Base-by-base conservation (phyloP, 345 rosid genomes). In the Psidium friedrichsthalianum region DNA sequence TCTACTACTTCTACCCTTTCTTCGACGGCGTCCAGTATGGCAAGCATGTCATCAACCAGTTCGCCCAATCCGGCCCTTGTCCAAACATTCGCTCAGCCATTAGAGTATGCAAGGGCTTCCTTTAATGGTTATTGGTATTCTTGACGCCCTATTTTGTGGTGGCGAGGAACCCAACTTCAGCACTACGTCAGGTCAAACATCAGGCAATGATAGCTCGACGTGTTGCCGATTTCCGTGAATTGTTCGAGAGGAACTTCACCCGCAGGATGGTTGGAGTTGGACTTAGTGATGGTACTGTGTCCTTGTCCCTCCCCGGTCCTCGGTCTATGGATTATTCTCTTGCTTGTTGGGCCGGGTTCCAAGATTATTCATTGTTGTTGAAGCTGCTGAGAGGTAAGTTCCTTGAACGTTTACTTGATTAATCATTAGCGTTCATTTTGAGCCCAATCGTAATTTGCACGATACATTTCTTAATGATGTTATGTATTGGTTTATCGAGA, bases 121-220 rank as follows among this genome's bases (percentile, higher is more conserved):
- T 98, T 74, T 90, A 97, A 95, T 84, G 99, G 85, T 92, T 97
- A 83, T 86, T 97, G 52, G 88, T 87, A 51, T 84, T 87, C 82
- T 40, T 87, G 36, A 90, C 97, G 29, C 92, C 95, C 82, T 97
- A 97, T 91, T 97, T 95, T 85, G 96, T 93, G 58, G 97, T 97
- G 84, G 98, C 95, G 14, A 93, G 97, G 90, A 97, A 95, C 88
- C 85, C 5, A 95, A 94, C 16, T 95, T 97, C 87, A 95, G 98
- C 95, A 95, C 90, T 95, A 97, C 87, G 99, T 95, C 84, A 94
- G 99, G 94, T 97, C 95, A 89, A 97, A 97, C 88, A 95, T 96
- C 99, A 97, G 88, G 99, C 96, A 20, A 93, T 97, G 42, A 96
- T 94, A n/a, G 84, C 98, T 97, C 51, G 99, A 97, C 84, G 96